These are phyloP conservation scores for Monilinia laxa DNA, from an alignment of 2,329 filamentous ascomycete genomes.

Conservation along the genomic window DNA sequence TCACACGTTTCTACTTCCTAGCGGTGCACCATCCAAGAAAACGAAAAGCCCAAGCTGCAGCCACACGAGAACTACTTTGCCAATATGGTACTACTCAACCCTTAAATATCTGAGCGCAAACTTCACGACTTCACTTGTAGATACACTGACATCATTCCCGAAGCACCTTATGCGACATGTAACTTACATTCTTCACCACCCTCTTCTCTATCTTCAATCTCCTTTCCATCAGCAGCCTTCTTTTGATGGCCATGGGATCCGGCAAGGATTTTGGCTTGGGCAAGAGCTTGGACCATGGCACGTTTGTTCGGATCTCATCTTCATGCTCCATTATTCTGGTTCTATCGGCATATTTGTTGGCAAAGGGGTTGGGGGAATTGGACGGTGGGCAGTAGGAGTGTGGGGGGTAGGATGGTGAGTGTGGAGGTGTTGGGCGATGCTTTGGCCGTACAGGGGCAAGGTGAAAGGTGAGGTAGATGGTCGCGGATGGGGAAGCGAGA, in stretches of 20 bases:
- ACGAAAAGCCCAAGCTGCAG: not conserved
- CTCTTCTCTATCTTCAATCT: not conserved
- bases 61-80: not conserved
- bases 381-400: not conserved
- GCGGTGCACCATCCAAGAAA: not conserved
- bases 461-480: not conserved
- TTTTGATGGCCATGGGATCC: not conserved
- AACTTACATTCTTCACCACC: not conserved
- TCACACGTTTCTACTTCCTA: not conserved
- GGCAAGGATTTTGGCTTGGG: conserved; percentile 3
- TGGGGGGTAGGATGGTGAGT: not conserved
- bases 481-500: not conserved
- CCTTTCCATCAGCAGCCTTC: conserved; percentile 1
- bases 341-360: not conserved
- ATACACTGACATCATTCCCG: not conserved
- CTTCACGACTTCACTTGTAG: not conserved
- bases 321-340: not conserved
- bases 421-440: not conserved
- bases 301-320: not conserved
- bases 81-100: not conserved
- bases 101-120: not conserved
- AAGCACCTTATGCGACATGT: not conserved
- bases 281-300: conserved; percentile 2
- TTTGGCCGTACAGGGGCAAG: not conserved
- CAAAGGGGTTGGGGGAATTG: not conserved